A percentile compares a stretch with the other conserved stretches of the same genome.
phyloP scores from a whole-genome alignment of 2,329 filamentous ascomycete genomes.

The Neocatenulostroma microsporum region DNA sequence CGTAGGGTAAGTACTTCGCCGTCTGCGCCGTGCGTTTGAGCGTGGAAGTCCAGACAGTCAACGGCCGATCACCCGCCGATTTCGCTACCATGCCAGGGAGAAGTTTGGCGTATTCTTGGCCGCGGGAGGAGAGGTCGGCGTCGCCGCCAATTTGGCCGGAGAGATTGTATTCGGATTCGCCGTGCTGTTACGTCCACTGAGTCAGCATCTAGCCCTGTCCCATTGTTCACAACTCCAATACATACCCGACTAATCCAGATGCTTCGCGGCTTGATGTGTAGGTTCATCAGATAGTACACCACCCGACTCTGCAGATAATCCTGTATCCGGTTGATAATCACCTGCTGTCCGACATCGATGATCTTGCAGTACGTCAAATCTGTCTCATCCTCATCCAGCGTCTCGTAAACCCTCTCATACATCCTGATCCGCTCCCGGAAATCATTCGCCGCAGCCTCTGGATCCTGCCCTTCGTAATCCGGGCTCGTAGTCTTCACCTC shows the following conservation, averaged over 20 bases:
- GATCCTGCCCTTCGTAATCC: constrained; percentile 90
- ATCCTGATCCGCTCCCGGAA: constrained; percentile 92
- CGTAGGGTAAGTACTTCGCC: constrained; percentile 77
- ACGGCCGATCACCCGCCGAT: constrained; percentile 69
- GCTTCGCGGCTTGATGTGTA: constrained; percentile 91
- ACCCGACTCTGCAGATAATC: constrained; percentile 95
- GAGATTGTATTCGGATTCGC: constrained; percentile 88
- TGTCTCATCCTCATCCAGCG: constrained; percentile 80
- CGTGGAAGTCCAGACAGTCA: constrained; percentile 70
- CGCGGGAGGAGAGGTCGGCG: constrained; percentile 74
- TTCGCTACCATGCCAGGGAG: constrained; percentile 77
- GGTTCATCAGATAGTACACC: constrained; percentile 97
- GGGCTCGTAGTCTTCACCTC: constrained; percentile 88
- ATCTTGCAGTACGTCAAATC: constrained; percentile 93
- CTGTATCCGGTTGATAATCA: constrained; percentile 95
- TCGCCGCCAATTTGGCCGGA: constrained; percentile 89
- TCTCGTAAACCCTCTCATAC: constrained; percentile 95
- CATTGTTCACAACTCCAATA: background rate
- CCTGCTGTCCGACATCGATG: constrained; percentile 89
- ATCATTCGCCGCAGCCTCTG: constrained; percentile 80
- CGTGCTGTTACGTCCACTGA: constrained; percentile 54
- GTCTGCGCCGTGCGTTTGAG: constrained; percentile 84
- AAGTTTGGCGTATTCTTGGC: constrained; percentile 76
- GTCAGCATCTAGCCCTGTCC: background rate
- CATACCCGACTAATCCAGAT: constrained; percentile 79